A percentile compares a stretch with the other conserved stretches of the same genome.
These are phyloP conservation scores for Daldinia decipiens DNA, from an alignment of 495 filamentous ascomycete species.

Conservation along the genomic window DNA sequence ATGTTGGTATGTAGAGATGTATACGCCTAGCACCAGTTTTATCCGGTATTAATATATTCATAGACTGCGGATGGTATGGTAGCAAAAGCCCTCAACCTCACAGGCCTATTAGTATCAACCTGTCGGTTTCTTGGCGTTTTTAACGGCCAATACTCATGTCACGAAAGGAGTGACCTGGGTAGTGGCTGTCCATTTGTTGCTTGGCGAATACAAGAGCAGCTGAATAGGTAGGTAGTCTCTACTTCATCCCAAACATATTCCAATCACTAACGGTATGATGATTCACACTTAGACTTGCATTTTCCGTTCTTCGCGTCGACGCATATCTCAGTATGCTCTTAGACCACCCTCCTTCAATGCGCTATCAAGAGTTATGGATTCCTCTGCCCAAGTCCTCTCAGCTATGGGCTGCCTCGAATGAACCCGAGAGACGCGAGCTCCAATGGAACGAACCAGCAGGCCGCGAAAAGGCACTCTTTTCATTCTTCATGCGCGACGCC, in stretches of 20 bases:
- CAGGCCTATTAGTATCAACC: conserved; percentile 39
- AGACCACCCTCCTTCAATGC: conserved; percentile 47
- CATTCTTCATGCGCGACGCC: conserved; percentile 46
- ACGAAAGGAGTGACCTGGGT: conserved; percentile 31
- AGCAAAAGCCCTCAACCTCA: conserved; percentile 44
- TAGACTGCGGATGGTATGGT: conserved; percentile 48
- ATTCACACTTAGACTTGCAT: conserved; percentile 42
- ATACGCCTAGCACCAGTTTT: not conserved
- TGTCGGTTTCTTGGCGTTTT: conserved; percentile 50
- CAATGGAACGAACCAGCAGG: conserved; percentile 51
- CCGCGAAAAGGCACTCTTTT: conserved; percentile 48
- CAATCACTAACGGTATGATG: conserved; percentile 3
- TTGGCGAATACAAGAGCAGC: conserved; percentile 50
- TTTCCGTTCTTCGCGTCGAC: conserved; percentile 47
- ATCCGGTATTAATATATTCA: conserved; percentile 16
- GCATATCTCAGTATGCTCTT: conserved; percentile 48
- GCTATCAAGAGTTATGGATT: conserved; percentile 50
- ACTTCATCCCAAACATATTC: not conserved
- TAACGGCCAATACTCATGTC: conserved; percentile 43
- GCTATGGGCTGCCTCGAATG: conserved; percentile 45
- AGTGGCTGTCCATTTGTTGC: conserved; percentile 28
- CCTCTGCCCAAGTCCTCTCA: conserved; percentile 44
- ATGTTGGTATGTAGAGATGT: conserved; percentile 35
- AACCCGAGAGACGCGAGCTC: conserved; percentile 47
- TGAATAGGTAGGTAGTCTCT: conserved; percentile 44